Conservation (phyloP, 2,329 filamentous ascomycete genomes). For the Beauveria scarabaeidicola region DNA sequence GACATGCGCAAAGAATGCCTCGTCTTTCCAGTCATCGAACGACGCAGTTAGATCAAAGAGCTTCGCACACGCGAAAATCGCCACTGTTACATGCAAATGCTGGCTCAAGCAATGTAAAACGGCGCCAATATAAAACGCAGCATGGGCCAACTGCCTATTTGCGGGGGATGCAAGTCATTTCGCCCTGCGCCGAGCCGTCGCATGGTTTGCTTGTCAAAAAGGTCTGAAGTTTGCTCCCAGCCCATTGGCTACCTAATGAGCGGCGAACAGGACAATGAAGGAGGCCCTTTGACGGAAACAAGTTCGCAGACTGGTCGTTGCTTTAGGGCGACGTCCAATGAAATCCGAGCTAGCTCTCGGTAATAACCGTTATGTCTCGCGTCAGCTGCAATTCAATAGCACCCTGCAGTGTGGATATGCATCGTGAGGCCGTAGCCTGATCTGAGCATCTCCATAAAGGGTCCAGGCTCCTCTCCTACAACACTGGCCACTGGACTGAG, state of each 20-base stretch:
- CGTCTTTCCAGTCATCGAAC: background rate
- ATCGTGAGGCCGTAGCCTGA: background rate
- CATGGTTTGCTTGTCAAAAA: constrained; percentile 1
- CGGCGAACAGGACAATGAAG: background rate
- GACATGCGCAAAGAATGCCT: background rate
- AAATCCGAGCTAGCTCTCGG: too few species aligned
- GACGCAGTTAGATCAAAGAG: background rate
- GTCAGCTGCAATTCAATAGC: background rate
- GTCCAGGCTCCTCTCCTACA: background rate
- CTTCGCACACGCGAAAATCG: background rate
- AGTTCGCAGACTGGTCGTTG: background rate
- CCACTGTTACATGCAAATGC: too few species aligned
- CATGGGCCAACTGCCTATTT: background rate
- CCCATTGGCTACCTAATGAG: background rate
- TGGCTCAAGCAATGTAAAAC: background rate
- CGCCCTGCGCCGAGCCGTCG: background rate
- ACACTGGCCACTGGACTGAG: background rate
- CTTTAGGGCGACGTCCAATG: background rate
- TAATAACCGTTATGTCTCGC: background rate
- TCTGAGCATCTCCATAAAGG: background rate
- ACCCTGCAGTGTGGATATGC: background rate
- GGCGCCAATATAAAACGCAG: background rate
- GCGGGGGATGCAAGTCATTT: background rate
- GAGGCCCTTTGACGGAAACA: background rate
- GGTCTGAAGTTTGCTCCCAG: background rate